phyloP scores from a whole-genome alignment of 192 early-diverging fungal genomes.

The Borealophlyctis nickersoniae region DNA sequence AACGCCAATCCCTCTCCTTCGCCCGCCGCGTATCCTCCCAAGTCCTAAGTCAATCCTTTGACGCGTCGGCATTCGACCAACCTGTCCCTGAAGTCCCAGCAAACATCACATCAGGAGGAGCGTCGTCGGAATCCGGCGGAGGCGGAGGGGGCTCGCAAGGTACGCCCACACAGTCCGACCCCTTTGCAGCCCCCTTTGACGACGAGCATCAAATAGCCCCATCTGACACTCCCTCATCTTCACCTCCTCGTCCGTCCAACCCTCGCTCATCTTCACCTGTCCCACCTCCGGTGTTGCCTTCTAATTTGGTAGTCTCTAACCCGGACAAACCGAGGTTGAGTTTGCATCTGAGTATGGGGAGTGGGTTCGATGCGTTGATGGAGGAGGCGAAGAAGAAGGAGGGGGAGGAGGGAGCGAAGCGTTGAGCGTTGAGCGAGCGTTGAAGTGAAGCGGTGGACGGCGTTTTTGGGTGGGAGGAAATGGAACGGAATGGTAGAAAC shows the following conservation, averaged over 20 bases:
- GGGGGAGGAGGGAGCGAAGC: not conserved
- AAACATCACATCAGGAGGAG: not conserved
- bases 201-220: not conserved
- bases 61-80: not conserved
- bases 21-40: not conserved
- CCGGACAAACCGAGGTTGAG: not conserved
- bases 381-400: not conserved
- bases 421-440: not conserved
- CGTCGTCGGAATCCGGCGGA: not conserved
- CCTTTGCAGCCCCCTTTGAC: not conserved
- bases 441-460: not conserved
- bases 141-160: not conserved
- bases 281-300: not conserved
- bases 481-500: not conserved
- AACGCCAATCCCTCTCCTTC: not conserved
- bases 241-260: not conserved
- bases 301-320: not conserved
- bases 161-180: not conserved
- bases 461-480: not conserved
- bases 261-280: not conserved
- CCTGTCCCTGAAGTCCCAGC: not conserved
- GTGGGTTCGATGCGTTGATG: not conserved
- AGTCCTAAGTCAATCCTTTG: not conserved
- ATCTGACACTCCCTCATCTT: not conserved
- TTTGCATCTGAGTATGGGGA: not conserved